Evolutionary conservation across 108 stramenopile species (phyloP).

Genomic region (Nannochloropsis salina): DNA sequence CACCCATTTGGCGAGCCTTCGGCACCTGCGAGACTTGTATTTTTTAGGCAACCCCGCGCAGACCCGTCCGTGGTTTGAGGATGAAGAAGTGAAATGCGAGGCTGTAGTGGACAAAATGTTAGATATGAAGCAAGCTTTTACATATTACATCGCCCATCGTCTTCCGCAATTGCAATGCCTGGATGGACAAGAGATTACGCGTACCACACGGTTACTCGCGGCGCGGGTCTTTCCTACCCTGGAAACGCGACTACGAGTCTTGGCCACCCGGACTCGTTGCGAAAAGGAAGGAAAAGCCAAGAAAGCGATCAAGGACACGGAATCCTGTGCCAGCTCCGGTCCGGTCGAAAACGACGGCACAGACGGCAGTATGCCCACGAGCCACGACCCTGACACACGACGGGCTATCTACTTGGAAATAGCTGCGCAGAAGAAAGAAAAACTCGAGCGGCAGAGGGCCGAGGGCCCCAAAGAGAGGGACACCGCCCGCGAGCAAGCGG

Average conservation of each 20-base stretch:
- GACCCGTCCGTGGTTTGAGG: constrained; percentile 23
- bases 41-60: constrained; percentile 77
- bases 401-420: constrained; percentile 69
- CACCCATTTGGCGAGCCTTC: constrained; percentile 52
- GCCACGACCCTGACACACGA: constrained; percentile 66
- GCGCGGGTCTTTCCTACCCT: constrained; percentile 61
- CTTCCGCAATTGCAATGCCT: constrained; percentile 64
- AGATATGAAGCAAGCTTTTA: constrained; percentile 57
- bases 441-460: constrained; percentile 61
- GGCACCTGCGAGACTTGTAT: constrained; percentile 63
- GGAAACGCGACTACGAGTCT: constrained; percentile 41
- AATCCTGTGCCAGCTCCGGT: background rate
- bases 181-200: constrained; percentile 69
- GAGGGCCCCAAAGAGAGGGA: constrained; percentile 55
- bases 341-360: constrained; percentile 25
- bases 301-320: background rate
- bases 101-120: background rate
- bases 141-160: constrained; percentile 61
- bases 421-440: constrained; percentile 70
- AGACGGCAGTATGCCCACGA: constrained; percentile 59
- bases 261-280: constrained; percentile 21
- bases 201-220: constrained; percentile 60
- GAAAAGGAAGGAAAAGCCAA: constrained; percentile 25
- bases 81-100: background rate
- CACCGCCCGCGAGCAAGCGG: constrained; percentile 50